Evolutionary conservation across 2,329 filamentous ascomycete species (phyloP), one percentile per base, ranked within the genome.

Genomic region (Pseudogymnoascus sp.): DNA sequence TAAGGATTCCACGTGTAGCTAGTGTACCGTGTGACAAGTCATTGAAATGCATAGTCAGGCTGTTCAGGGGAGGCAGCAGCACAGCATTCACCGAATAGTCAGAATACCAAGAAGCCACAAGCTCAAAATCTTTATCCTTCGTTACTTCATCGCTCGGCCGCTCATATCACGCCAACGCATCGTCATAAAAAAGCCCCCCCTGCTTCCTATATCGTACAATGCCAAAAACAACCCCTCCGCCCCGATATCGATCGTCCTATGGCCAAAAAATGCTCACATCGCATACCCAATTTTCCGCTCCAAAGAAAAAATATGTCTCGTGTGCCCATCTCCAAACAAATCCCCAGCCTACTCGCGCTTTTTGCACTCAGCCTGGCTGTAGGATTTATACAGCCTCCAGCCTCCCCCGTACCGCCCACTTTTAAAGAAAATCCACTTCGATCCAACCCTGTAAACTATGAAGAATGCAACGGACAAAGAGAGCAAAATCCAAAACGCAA

Each of bases 101-200:
- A 31, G 1, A 53, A 19, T 16, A 11, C 24, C 46, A 19, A 53
- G 8, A 11, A 53, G 24, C n/a, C 26, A 31, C 26, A 31, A 31
- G 16, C n/a, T 53, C 46, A 53, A 53, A 31, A 53, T 53, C 46
- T 53, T 31, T 31, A 31, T 53, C 26, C 46, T 53, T 53, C 46
- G 26, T 53, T 31, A 53, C n/a, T 53, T 53, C 46, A 53, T 53
- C 46, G 46, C 46, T 53, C 46, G 46, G 46, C 46, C 46, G 46
- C 46, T 53, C 46, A 53, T 53, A 53, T 31, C 46, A 53, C 14
- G 46, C 46, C 46, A 53, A 53, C 46, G 46, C 26, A 31, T 53
- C 46, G 26, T 53, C 46, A 53, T 53, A 31, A 53, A 16, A 53
- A 31, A 16, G 14, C 26, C 26, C 43, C 6, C 22, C 22, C 14